Conservation (phyloP, 495 filamentous ascomycete genomes). For the Evernia prunastri region DNA sequence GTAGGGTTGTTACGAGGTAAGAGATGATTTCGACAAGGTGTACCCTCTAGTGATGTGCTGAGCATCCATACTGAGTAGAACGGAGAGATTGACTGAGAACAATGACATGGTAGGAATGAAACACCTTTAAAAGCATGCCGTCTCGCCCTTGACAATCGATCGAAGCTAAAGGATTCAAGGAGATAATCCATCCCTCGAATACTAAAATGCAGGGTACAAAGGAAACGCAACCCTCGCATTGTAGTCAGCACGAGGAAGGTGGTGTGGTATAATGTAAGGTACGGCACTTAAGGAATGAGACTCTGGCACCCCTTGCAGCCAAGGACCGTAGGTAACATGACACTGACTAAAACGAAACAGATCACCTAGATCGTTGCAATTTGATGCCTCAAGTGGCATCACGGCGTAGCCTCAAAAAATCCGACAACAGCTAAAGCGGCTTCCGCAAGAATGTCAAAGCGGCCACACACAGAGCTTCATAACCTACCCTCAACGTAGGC, state of each 20-base stretch:
- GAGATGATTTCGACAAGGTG: not conserved
- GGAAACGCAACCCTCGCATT: not conserved
- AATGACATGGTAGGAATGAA: conserved; percentile 9
- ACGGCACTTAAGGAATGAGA: conserved; percentile 1
- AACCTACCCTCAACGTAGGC: conserved; percentile 50
- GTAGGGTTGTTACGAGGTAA: not conserved
- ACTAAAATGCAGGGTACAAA: not conserved
- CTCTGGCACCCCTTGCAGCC: conserved; percentile 13
- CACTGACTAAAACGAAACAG: not conserved
- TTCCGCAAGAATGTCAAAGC: conserved; percentile 39
- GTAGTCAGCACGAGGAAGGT: conserved; percentile 1
- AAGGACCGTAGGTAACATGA: too few species aligned
- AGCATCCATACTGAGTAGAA: not conserved
- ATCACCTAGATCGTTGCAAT: too few species aligned
- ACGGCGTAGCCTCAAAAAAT: not conserved
- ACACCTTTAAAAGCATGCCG: conserved; percentile 2
- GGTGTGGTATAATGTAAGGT: conserved; percentile 14
- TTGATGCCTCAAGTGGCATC: not conserved
- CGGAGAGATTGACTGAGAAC: not conserved
- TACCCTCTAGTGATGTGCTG: not conserved
- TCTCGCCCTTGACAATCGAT: conserved; percentile 9
- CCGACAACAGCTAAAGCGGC: conserved; percentile 2
- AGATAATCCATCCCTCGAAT: not conserved
- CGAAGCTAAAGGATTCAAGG: too few species aligned
- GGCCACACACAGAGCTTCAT: conserved; percentile 50